Percentiles rank a stretch among this genome's conserved stretches.
Conservation (phyloP, 2,329 filamentous ascomycete species). For the Plenodomus tracheiphilus region DNA sequence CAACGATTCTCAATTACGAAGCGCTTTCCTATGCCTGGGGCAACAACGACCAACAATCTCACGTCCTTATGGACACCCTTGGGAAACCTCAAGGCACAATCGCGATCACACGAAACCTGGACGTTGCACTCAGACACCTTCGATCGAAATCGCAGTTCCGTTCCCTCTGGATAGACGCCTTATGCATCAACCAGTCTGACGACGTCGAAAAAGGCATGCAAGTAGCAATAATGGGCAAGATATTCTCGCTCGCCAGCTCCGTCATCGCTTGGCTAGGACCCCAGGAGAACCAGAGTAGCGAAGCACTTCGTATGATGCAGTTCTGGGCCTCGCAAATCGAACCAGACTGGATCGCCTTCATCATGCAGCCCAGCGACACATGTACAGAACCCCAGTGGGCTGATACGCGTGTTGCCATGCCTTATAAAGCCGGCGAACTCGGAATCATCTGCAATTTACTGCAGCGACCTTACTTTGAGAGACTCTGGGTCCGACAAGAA, state of each 20-base stretch:
- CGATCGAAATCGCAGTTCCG: background rate
- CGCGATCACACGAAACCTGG: slow-evolving; percentile 7
- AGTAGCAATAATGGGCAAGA: slow-evolving; percentile 9
- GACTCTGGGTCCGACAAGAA: slow-evolving; percentile 9
- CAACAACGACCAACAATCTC: background rate
- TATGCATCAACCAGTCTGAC: slow-evolving; percentile 14
- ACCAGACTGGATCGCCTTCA: background rate
- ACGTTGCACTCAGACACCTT: slow-evolving; percentile 9
- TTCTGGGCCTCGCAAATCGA: background rate
- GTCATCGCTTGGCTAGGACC: slow-evolving; percentile 7
- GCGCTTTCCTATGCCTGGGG: slow-evolving; percentile 12
- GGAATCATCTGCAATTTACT: background rate
- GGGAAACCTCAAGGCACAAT: background rate
- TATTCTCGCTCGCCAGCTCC: slow-evolving; percentile 1
- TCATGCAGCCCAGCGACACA: background rate
- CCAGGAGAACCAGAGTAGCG: background rate
- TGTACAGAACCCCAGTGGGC: background rate
- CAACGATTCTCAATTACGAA: background rate
- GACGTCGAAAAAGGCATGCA: slow-evolving; percentile 7
- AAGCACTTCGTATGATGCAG: slow-evolving; percentile 1
- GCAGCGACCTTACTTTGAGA: slow-evolving; percentile 1
- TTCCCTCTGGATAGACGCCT: slow-evolving; percentile 14
- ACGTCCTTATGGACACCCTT: background rate
- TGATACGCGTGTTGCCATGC: background rate
- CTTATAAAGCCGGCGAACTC: background rate